Percentiles rank a stretch among this genome's conserved stretches.
Evolutionary conservation across 768 basidiomycete genomes (phyloP).

Genomic region (Pholiota molesta): DNA sequence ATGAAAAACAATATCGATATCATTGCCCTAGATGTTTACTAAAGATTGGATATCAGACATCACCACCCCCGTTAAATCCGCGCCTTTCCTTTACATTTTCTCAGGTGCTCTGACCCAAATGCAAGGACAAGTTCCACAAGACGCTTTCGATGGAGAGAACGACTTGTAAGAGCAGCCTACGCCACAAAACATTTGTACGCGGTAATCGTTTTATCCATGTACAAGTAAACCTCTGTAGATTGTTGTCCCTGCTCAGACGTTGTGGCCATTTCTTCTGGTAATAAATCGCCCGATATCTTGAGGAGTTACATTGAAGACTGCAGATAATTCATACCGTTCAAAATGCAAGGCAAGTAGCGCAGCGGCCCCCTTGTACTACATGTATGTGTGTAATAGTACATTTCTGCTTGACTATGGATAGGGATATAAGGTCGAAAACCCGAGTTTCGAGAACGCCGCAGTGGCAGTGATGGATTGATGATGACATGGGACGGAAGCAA

Average conservation of each 20-base stretch:
- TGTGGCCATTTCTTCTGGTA: background rate
- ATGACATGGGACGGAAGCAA: slow-evolving; percentile 15
- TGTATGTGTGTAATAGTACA: too few species aligned
- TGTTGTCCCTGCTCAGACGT: background rate
- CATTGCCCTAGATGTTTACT: slow-evolving; percentile 69
- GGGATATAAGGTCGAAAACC: too few species aligned
- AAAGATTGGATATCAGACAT: slow-evolving; percentile 76
- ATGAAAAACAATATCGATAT: slow-evolving; percentile 78
- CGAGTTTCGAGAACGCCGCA: background rate
- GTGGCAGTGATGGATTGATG: background rate
- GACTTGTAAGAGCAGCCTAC: slow-evolving; percentile 21
- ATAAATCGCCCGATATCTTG: background rate
- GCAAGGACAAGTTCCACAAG: slow-evolving; percentile 84
- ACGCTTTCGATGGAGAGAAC: slow-evolving; percentile 75
- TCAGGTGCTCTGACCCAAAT: slow-evolving; percentile 84
- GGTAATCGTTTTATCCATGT: background rate
- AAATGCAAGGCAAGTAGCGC: too few species aligned
- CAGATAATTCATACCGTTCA: too few species aligned
- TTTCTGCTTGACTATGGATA: too few species aligned
- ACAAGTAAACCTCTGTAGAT: background rate
- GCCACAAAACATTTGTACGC: background rate
- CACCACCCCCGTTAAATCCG: slow-evolving; percentile 73
- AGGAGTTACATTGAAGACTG: background rate
- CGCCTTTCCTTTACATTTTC: slow-evolving; percentile 79
- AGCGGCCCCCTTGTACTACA: too few species aligned